These are phyloP conservation scores for Citrus maxima DNA, from an alignment of 345 rosid species.

Conservation along the genomic window DNA sequence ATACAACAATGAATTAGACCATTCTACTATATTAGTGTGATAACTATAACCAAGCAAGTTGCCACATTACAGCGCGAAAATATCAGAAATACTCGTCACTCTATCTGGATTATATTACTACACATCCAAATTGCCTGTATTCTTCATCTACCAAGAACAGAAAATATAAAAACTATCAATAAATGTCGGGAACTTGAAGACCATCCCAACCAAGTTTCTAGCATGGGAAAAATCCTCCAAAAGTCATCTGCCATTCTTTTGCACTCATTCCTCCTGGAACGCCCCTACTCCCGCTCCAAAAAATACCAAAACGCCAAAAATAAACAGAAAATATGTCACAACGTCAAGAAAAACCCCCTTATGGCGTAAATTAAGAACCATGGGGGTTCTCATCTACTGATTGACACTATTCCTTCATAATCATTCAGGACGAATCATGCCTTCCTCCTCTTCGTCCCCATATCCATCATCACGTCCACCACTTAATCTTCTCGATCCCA, in stretches of 20 bases:
- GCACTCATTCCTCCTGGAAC: too few species aligned
- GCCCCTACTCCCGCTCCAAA: background rate
- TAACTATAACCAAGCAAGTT: too few species aligned
- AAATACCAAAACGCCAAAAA: background rate
- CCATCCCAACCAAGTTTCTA: background rate
- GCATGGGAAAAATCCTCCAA: background rate
- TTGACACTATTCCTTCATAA: background rate
- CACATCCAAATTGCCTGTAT: too few species aligned
- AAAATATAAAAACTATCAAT: too few species aligned
- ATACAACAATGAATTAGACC: too few species aligned
- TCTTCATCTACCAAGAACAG: too few species aligned
- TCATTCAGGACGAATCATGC: constrained; percentile 32
- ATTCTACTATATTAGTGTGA: too few species aligned
- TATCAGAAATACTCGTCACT: too few species aligned
- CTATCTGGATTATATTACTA: too few species aligned
- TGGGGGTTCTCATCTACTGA: background rate
- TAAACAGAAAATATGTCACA: background rate
- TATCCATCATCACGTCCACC: too few species aligned
- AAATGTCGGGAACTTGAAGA: too few species aligned
- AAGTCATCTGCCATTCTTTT: constrained; percentile 4
- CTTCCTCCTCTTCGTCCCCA: constrained; percentile 45
- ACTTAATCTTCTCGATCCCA: constrained; percentile 2
- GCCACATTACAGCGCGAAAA: too few species aligned
- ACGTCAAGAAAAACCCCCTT: background rate
- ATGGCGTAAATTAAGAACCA: background rate